These are phyloP conservation scores for Ophiostoma triangulosporum DNA, from an alignment of 2,329 filamentous ascomycete genomes.

Conservation along the genomic window DNA sequence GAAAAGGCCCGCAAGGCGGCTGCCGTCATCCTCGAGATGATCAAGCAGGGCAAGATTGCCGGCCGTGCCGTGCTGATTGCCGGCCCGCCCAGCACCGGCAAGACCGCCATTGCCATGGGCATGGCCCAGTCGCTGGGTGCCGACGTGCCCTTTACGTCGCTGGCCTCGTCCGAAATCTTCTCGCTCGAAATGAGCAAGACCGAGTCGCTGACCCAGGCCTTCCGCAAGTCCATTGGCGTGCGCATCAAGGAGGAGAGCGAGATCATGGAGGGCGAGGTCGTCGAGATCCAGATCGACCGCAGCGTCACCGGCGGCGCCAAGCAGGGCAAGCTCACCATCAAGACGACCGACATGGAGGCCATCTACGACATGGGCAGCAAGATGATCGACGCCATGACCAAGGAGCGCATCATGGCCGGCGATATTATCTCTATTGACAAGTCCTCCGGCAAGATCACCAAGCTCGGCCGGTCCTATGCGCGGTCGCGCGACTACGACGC, in stretches of 20 bases:
- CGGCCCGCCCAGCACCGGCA: conserved; percentile 90
- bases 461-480: conserved; percentile 87
- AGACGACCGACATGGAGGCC: conserved; percentile 99
- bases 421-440: conserved; percentile 99
- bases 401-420: conserved; percentile 96
- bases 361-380: conserved; percentile 99
- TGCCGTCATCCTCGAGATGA: conserved; percentile 95
- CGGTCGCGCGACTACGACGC: conserved; percentile 96
- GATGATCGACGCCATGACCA: conserved; percentile 99
- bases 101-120: conserved; percentile 96
- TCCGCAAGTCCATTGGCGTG: conserved; percentile 95
- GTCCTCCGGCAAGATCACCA: conserved; percentile 94
- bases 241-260: conserved; percentile 98
- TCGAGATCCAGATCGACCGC: conserved; percentile 96
- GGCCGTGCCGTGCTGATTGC: conserved; percentile 89
- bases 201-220: conserved; percentile 94
- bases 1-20: conserved; percentile 94
- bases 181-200: conserved; percentile 99
- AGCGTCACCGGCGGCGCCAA: conserved; percentile 94
- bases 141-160: conserved; percentile 92
- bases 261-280: conserved; percentile 97
- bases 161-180: conserved; percentile 94
- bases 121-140: conserved; percentile 93
- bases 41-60: conserved; percentile 96
- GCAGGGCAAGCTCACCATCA: conserved; percentile 97